Conservation (phyloP, 306 rosid genomes). For the Medicago ruthenica region DNA sequence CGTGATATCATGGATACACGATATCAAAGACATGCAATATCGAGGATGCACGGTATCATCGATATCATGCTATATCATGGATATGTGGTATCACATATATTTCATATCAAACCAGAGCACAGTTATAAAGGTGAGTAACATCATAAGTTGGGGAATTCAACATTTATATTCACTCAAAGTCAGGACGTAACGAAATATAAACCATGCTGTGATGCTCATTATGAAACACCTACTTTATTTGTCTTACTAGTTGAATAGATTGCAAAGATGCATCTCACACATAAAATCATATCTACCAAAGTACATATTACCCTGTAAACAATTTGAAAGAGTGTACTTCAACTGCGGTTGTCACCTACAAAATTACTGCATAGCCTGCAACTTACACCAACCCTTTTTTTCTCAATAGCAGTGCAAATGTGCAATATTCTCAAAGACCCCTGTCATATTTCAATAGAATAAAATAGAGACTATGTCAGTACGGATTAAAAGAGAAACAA, state of each 20-base stretch:
- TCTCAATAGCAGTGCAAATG: conserved; percentile 1
- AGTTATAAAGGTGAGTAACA: no score
- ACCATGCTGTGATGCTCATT: background rate
- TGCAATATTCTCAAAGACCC: conserved; percentile 48
- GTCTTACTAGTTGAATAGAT: background rate
- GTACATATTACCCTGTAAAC: background rate
- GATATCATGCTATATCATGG: no score
- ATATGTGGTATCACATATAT: no score
- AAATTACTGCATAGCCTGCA: conserved; percentile 25
- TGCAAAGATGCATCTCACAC: background rate
- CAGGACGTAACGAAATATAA: conserved; percentile 1
- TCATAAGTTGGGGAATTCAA: background rate
- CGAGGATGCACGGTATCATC: no score
- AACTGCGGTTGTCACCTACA: background rate
- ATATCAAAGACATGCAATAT: no score
- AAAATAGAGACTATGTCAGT: conserved; percentile 31
- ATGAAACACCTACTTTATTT: background rate
- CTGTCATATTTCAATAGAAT: conserved; percentile 41
- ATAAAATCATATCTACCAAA: background rate
- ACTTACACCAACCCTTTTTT: conserved; percentile 31
- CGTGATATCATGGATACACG: no score
- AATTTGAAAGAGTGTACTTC: conserved; percentile 23
- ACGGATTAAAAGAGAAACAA: conserved; percentile 18
- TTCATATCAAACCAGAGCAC: no score
- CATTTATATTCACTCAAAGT: background rate